Percentiles rank a stretch among this genome's conserved stretches.
phyloP scores from a whole-genome alignment of 257 asterid species.

The Cinchona pubescens region DNA sequence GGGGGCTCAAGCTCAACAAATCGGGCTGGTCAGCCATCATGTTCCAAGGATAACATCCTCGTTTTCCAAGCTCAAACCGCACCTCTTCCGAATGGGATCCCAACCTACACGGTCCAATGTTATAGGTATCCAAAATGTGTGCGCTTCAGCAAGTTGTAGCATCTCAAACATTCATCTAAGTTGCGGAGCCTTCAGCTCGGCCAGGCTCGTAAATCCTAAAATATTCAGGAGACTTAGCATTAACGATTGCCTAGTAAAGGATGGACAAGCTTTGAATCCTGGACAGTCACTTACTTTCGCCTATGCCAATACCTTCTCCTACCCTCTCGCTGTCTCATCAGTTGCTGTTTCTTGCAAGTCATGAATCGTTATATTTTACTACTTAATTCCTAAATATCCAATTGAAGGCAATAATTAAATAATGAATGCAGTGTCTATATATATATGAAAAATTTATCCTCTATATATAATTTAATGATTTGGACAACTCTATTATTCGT shows the following conservation, averaged over 20 bases:
- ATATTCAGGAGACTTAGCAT: slow-evolving; percentile 42
- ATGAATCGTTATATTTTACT: background rate
- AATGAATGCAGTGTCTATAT: no score
- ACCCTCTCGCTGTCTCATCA: slow-evolving; percentile 52
- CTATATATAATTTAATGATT: no score
- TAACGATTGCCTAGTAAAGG: slow-evolving; percentile 65
- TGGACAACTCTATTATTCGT: no score
- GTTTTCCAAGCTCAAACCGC: slow-evolving; percentile 43
- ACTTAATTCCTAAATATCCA: background rate
- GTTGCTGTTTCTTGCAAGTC: slow-evolving; percentile 33
- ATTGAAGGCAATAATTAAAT: background rate
- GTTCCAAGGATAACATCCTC: slow-evolving; percentile 42
- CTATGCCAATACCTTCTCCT: slow-evolving; percentile 59
- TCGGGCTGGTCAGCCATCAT: slow-evolving; percentile 29
- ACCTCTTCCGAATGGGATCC: slow-evolving; percentile 66
- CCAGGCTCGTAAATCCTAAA: slow-evolving; percentile 45
- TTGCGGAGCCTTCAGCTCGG: slow-evolving; percentile 82
- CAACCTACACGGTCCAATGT: slow-evolving; percentile 56
- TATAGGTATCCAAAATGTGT: slow-evolving; percentile 47
- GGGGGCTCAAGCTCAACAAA: slow-evolving; percentile 21
- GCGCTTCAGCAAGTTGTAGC: slow-evolving; percentile 44
- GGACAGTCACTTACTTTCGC: slow-evolving; percentile 45
- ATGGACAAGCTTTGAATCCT: slow-evolving; percentile 44
- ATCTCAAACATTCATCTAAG: slow-evolving; percentile 59
- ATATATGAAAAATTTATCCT: no score